Evolutionary conservation across 1,284 basidiomycete genomes (phyloP).

Genomic region (Ustilago loliicola): DNA sequence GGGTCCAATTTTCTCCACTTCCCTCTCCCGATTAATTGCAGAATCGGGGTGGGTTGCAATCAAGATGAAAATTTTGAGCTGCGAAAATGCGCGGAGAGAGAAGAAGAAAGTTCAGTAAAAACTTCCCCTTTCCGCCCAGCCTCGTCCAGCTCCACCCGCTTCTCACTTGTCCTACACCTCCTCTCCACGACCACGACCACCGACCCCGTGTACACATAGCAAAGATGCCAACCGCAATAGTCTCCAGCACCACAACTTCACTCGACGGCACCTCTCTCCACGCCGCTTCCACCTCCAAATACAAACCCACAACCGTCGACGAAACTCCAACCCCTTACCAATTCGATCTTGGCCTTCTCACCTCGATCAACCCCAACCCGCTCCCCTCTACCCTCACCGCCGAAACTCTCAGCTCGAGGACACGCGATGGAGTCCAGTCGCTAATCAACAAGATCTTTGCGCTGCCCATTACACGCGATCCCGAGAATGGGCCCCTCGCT

Average conservation of each 20-base stretch:
- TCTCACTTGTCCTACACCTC: neutral
- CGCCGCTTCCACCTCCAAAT: constrained; percentile 46
- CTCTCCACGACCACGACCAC: neutral
- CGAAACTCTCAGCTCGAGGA: constrained; percentile 80
- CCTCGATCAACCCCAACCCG: constrained; percentile 88
- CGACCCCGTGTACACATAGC: neutral
- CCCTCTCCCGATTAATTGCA: neutral
- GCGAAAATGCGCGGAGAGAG: neutral
- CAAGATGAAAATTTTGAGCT: constrained; percentile 39
- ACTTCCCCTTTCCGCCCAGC: neutral
- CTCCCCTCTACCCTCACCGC: constrained; percentile 81
- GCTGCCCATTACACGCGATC: constrained; percentile 79
- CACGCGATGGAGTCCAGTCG: constrained; percentile 87
- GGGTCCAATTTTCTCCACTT: constrained; percentile 22
- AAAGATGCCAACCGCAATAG: constrained; percentile 38
- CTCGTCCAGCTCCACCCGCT: neutral
- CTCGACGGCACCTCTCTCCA: constrained; percentile 46
- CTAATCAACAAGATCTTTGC: constrained; percentile 85
- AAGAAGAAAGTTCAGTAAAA: constrained; percentile 10
- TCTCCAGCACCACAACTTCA: constrained; percentile 30
- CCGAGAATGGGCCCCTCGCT: constrained; percentile 86
- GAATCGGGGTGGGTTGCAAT: constrained; percentile 5
- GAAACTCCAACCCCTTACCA: constrained; percentile 84
- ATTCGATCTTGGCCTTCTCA: constrained; percentile 84
- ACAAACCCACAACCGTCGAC: constrained; percentile 53